Evolutionary conservation across 73 alveolate species (phyloP).

Genomic region (Paraurostyla sp.): DNA sequence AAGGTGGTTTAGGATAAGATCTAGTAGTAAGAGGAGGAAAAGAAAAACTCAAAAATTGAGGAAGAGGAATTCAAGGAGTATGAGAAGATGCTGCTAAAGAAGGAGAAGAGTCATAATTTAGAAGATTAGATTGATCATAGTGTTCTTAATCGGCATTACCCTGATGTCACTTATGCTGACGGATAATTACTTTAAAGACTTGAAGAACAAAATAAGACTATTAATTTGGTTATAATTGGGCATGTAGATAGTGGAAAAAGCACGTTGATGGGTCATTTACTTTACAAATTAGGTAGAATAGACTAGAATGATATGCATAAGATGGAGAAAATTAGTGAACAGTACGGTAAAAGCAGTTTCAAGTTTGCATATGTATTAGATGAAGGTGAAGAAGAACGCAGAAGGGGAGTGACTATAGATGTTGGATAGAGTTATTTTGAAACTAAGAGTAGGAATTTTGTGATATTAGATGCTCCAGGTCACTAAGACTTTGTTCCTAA

Average conservation of each 20-base stretch:
- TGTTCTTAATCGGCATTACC: conserved; percentile 48
- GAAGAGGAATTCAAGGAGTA: conserved; percentile 30
- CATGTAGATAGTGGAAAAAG: conserved; percentile 98
- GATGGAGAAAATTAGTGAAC: conserved; percentile 75
- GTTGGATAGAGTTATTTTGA: conserved; percentile 91
- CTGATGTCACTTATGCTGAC: conserved; percentile 63
- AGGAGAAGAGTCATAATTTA: conserved; percentile 24
- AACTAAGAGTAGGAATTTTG: conserved; percentile 80
- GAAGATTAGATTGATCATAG: conserved; percentile 26
- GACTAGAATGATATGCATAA: conserved; percentile 74
- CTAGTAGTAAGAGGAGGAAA: conserved; percentile 36
- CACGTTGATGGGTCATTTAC: conserved; percentile 96
- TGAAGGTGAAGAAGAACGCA: conserved; percentile 92
- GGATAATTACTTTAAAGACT: not conserved
- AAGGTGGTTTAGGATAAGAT: not conserved
- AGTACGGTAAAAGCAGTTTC: conserved; percentile 82
- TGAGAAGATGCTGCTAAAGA: not conserved
- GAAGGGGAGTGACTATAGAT: conserved; percentile 99
- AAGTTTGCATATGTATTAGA: conserved; percentile 95
- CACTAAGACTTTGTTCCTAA: conserved; percentile 98
- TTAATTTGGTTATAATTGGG: conserved; percentile 94
- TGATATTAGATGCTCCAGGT: conserved; percentile 99
- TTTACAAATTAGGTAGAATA: conserved; percentile 76
- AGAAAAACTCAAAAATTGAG: not conserved
- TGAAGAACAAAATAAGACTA: conserved; percentile 76